Evolutionary conservation across 1,139 yeast genomes (phyloP), one percentile per base, ranked within the genome.

Genomic region (Debaryomyces udenii): DNA sequence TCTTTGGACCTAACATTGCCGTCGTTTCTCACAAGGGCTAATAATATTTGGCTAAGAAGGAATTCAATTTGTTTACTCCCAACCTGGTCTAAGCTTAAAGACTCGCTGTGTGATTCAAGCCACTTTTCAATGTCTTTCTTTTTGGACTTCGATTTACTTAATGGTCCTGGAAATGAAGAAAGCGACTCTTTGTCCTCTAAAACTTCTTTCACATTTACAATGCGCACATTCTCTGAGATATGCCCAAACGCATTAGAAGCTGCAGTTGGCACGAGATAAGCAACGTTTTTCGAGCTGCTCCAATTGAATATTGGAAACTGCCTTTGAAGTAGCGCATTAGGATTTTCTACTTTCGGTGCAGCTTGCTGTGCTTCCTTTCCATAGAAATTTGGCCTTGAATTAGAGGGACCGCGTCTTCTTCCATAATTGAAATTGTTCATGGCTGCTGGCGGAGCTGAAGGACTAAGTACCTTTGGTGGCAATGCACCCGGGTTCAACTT

Each of bases 231-330:
- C 9, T 50, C 56, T 4, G 31, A 40, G 14, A 31, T 51, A 37
- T 33, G 48, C 20, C 36, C 44, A 43, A 36, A 51, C 9, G 48
- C 49, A 16, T 44, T 47, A 10, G 52, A 46, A 15, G 32, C 18
- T 2, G 43, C 38, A 10, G 43, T 48, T 3, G 76, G 73, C n/a
- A 66, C 51, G 36, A 72, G 52, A 9, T 51, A 48, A 1, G 59
- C 66, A 9, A 62, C 62, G 23, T 57, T 60, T 30, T 57, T 62
- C 4, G 72, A 59, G 28, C 69, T 64, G 35, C 87, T 78, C 87
- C 95, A 90, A 42, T 77, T 70, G 57, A 89, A 86, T 27, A 90
- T 61, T 0, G 96, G 96, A 59, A 86, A 86, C 57, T 88, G 96
- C 43, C 87, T 70, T 39, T 70, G 72, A 23, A 56, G 54, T 35